Evolutionary conservation across 1,139 yeast species (phyloP).

Genomic region (Suhomyces wounanorum): DNA sequence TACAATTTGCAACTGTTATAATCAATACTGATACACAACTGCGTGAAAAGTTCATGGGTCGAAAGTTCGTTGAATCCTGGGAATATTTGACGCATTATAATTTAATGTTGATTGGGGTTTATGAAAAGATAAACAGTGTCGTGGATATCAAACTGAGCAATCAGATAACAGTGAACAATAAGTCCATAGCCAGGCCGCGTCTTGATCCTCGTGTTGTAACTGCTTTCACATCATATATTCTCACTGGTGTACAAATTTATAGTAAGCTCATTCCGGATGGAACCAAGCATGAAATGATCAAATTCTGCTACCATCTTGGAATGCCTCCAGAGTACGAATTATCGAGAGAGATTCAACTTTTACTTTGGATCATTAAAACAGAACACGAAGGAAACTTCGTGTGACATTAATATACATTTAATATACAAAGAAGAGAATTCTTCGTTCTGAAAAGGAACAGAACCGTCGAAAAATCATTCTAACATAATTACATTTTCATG

Average conservation of each 20-base stretch:
- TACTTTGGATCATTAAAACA: slow-evolving; percentile 33
- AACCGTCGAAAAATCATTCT: slow-evolving; percentile 13
- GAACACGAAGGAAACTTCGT: background rate
- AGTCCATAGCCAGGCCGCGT: slow-evolving; percentile 3
- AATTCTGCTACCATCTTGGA: slow-evolving; percentile 29
- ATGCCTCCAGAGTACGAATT: slow-evolving; percentile 22
- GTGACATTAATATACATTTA: slow-evolving; percentile 7
- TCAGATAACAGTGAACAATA: slow-evolving; percentile 2
- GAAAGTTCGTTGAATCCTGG: slow-evolving; percentile 43
- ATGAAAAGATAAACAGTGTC: background rate
- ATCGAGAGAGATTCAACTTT: slow-evolving; percentile 32
- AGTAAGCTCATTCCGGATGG: slow-evolving; percentile 28
- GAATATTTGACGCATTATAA: slow-evolving; percentile 26
- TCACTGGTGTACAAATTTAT: slow-evolving; percentile 36
- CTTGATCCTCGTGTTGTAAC: slow-evolving; percentile 19
- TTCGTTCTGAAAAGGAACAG: too few species aligned
- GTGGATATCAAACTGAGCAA: background rate
- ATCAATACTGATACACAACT: slow-evolving; percentile 30
- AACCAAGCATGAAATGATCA: slow-evolving; percentile 31
- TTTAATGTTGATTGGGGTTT: slow-evolving; percentile 11
- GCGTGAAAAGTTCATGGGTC: slow-evolving; percentile 34
- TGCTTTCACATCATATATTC: slow-evolving; percentile 26
- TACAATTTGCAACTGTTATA: slow-evolving; percentile 30
- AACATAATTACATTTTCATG: slow-evolving; percentile 22
- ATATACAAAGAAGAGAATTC: background rate